These are phyloP conservation scores for Rhizoctonia solani DNA, from an alignment of 1,284 basidiomycete genomes.

Conservation along the genomic window DNA sequence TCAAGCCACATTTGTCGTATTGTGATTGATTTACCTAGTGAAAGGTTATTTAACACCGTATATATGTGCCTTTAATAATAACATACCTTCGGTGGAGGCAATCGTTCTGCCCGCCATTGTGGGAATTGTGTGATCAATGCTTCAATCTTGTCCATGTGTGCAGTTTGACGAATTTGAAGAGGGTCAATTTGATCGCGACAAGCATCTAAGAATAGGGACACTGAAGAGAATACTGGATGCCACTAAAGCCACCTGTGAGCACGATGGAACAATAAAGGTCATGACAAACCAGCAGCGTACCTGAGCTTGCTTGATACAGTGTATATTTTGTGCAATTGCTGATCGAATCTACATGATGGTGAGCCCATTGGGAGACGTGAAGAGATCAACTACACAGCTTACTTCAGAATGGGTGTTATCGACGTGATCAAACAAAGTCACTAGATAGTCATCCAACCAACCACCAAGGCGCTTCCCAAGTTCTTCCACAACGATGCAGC, in stretches of 20 bases:
- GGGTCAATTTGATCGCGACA: constrained; percentile 68
- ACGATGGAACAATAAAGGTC: constrained; percentile 39
- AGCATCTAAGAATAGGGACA: constrained; percentile 64
- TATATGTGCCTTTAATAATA: constrained; percentile 72
- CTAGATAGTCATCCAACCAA: constrained; percentile 67
- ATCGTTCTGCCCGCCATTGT: constrained; percentile 70
- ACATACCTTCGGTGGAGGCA: constrained; percentile 90
- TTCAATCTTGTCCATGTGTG: constrained; percentile 60
- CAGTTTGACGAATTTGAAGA: constrained; percentile 59
- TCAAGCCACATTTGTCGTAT: constrained; percentile 36
- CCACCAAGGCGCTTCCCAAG: constrained; percentile 67
- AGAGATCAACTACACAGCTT: constrained; percentile 37
- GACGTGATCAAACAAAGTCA: constrained; percentile 73
- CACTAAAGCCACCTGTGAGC: constrained; percentile 56
- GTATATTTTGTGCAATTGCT: constrained; percentile 71
- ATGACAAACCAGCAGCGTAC: constrained; percentile 42
- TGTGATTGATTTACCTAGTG: background rate
- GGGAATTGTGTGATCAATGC: constrained; percentile 62
- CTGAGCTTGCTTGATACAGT: constrained; percentile 47
- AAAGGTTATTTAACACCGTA: background rate
- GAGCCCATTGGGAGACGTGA: constrained; percentile 13
- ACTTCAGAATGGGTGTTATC: constrained; percentile 86
- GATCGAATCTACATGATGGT: constrained; percentile 61
- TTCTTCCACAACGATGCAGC: constrained; percentile 62
- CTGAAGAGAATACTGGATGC: constrained; percentile 75